Conservation (phyloP, 2,329 filamentous ascomycete genomes). For the Alternaria gansuensis region DNA sequence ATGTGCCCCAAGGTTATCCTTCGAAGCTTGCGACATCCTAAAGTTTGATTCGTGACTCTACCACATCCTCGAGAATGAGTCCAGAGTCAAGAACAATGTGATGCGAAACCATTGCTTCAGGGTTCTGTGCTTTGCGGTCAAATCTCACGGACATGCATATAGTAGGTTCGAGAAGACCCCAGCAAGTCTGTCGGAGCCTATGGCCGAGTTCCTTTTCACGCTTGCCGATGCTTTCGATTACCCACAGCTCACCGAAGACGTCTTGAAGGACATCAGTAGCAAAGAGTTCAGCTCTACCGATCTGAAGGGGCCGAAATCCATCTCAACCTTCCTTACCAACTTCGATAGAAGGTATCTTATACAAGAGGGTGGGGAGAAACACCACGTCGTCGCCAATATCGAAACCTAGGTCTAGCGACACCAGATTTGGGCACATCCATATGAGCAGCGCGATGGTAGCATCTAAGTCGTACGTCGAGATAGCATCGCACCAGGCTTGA, state of each 20-base stretch:
- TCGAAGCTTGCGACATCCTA: not conserved
- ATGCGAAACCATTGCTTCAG: conserved; percentile 98
- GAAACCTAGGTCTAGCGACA: not conserved
- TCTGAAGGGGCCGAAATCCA: conserved; percentile 92
- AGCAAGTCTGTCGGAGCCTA: conserved; percentile 82
- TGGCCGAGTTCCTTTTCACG: conserved; percentile 98
- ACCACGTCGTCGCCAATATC: not conserved
- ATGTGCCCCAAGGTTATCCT: not conserved
- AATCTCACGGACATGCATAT: conserved; percentile 96
- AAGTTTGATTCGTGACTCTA: conserved; percentile 64
- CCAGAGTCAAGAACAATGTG: conserved; percentile 84
- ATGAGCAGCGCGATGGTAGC: conserved; percentile 5
- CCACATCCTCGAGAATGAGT: conserved; percentile 91
- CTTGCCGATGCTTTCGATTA: conserved; percentile 97
- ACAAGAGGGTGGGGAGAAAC: not conserved
- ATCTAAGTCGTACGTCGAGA: not conserved
- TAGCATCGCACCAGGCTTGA: not conserved
- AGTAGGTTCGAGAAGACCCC: conserved; percentile 64
- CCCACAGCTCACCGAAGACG: conserved; percentile 91
- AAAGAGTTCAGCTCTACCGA: conserved; percentile 99
- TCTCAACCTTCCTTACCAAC: conserved; percentile 91
- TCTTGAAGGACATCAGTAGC: conserved; percentile 91
- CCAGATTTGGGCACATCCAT: conserved; percentile 1
- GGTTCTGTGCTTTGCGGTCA: conserved; percentile 93
- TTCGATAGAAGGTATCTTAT: not conserved